These are phyloP conservation scores for Colletotrichum sp. DNA, from an alignment of 2,329 filamentous ascomycete species.

Conservation along the genomic window DNA sequence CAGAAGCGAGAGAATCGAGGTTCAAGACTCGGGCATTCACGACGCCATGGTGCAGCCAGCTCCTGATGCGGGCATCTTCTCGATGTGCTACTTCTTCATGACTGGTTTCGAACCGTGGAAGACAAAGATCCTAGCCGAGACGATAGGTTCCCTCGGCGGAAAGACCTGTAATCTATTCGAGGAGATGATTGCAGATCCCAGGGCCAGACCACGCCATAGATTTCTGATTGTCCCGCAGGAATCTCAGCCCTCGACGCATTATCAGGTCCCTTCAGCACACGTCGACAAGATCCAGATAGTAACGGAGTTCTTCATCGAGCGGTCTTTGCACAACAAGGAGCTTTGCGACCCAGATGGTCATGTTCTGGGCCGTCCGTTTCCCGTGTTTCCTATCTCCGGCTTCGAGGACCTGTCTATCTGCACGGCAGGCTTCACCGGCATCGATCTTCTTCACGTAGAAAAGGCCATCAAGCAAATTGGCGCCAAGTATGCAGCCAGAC, in stretches of 20 bases:
- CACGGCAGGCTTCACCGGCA: conserved; percentile 81
- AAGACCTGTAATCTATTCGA: conserved; percentile 46
- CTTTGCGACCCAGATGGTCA: conserved; percentile 74
- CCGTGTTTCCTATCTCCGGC: conserved; percentile 69
- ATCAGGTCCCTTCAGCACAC: conserved; percentile 34
- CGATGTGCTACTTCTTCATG: conserved; percentile 62
- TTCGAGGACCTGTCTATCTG: conserved; percentile 77
- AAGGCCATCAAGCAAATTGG: conserved; percentile 79
- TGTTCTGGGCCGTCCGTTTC: conserved; percentile 79
- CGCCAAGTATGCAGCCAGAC: conserved; percentile 79
- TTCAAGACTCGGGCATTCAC: conserved; percentile 35
- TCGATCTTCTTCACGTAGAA: conserved; percentile 85
- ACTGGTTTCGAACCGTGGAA: conserved; percentile 62
- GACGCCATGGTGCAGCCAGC: conserved; percentile 23
- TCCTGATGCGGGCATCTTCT: conserved; percentile 52
- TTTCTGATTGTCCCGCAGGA: conserved; percentile 62
- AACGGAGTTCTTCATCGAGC: conserved; percentile 94
- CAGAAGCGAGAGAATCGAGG: conserved; percentile 14
- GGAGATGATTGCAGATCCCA: conserved; percentile 37
- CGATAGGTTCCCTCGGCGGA: conserved; percentile 54
- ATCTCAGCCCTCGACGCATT: conserved; percentile 52
- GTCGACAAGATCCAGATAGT: conserved; percentile 57
- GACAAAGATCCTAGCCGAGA: conserved; percentile 51
- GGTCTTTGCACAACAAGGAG: conserved; percentile 78
- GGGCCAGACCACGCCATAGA: conserved; percentile 38